Base-by-base conservation (phyloP, 306 rosid species). In the Cucumis cinereus region DNA sequence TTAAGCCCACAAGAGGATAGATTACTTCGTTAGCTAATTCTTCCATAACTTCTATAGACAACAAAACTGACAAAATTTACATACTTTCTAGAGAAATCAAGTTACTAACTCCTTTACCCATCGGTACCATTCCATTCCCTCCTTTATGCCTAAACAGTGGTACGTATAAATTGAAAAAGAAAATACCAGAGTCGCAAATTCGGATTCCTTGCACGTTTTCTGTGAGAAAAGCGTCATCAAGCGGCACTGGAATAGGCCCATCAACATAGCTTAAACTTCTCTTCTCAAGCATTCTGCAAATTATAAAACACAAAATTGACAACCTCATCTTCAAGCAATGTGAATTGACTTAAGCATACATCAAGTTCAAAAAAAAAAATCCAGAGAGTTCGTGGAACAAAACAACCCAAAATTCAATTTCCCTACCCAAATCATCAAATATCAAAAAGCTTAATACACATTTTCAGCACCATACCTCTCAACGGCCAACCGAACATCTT, bases 231-330 rank as follows among this genome's bases (percentile, higher is more conserved):
- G 73, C 52, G 26, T 92, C 95, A 19, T 90, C 97, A 45, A 62
- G 59, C 16, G 96, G 97, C 67, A 94, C 89, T 0, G 89, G 84
- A 81, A 91, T 86, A 8, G 90, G 92, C 77, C 98, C 98, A 62
- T 86, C 95, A 77, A 30, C 73, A 78, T 94, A 94, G 89, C 96
- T 94, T 83, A 94, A 82, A 84, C 90, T 90, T 87, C 98, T 89
- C 77, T 91, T 90, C 78, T 92, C 98, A 67, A 94, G 95, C 97
- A 94, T 91, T 85, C 98, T 94, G 74, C 67, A 79, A 63, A 85
- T 36, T 56, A n/a, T 2, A 57, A 30, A 26, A 79, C 23, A 43
- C 57, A 7, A 55, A 20, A 47, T 23, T 30, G 22, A 11, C 20
- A 8, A 19, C 26, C 41, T 52, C 67, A 58, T 30, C 54, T 55